A percentile compares a stretch with the other conserved stretches of the same genome.
phyloP scores from a whole-genome alignment of 1,139 yeast genomes.

The Sugiyamaella xylanicola region DNA sequence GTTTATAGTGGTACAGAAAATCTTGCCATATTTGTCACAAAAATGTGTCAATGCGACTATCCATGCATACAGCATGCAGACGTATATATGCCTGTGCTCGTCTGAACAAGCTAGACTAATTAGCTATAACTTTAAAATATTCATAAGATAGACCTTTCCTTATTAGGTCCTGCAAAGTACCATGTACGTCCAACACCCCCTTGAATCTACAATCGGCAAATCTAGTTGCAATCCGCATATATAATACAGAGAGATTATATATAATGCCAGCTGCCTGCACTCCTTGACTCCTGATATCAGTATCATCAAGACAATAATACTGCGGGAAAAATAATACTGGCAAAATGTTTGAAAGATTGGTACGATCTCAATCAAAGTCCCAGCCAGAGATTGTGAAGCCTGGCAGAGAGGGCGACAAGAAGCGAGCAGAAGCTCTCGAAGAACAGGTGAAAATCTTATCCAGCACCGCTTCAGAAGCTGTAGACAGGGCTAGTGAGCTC shows the following conservation, averaged over 20 bases:
- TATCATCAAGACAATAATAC: neutral
- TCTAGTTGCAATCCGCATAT: constrained; percentile 2
- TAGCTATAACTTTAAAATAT: neutral
- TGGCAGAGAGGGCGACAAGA: constrained; percentile 35
- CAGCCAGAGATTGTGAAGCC: constrained; percentile 28
- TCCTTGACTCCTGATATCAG: constrained; percentile 7
- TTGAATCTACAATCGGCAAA: constrained; percentile 5
- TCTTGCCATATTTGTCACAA: neutral
- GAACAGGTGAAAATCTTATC: constrained; percentile 39
- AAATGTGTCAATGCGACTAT: neutral
- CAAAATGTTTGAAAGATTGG: constrained; percentile 15
- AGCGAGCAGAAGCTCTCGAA: constrained; percentile 39
- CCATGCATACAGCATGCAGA: neutral
- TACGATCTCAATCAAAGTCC: constrained; percentile 18
- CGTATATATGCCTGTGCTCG: neutral
- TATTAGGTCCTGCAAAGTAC: constrained; percentile 2
- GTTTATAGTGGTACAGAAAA: neutral
- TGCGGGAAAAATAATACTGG: neutral
- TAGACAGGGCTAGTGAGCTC: constrained; percentile 39
- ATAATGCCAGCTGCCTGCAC: constrained; percentile 12
- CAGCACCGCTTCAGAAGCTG: constrained; percentile 41
- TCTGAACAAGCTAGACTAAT: neutral
- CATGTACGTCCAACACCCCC: constrained; percentile 7
- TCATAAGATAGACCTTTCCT: constrained; percentile 1
- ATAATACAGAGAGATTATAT: neutral